Evolutionary conservation across 192 early-diverging fungal species (phyloP), one percentile per base, ranked within the genome.

Genomic region (Coemansia sp.): DNA sequence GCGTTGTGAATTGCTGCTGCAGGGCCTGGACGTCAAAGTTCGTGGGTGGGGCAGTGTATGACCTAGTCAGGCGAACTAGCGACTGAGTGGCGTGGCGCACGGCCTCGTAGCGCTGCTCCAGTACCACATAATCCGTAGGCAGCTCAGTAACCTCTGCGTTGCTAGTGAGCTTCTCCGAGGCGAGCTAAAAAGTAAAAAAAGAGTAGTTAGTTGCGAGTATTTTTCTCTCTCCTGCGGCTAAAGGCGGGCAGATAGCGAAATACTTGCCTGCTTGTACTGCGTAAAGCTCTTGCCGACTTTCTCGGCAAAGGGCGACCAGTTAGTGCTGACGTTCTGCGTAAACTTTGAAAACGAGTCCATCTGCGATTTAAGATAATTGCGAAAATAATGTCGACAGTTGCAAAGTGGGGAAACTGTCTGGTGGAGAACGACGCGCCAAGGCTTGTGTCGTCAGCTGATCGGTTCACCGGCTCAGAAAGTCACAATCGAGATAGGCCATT

Each of bases 51-150:
- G 88, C 86, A 4, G 87, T 85, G 75, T 93, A 94, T 65, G 89
- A 86, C 50, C 89, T 90, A 26, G 91, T 85, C 35, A 95, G 84
- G 46, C 88, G 88, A n/a, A 92, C 77, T 13, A 99, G 84, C 64
- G 84, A 76, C 50, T 79, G 86, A 65, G 50, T 26, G 3, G 69
- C 32, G 3, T 72, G 74, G 23, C 72, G 68, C 14, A 77, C 70
- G 0, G 77, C 62, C n/a, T 75, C 71, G 43, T 67, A 77, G 33
- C 69, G 65, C 86, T 87, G 88, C 72, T 98, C 97, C 50, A 99
- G 86, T 61, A 92, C 89, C 63, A 93, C 85, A 80, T 98, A 99
- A 70, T 99, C 96, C 63, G 86, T 86, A 39, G 97, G 97, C 32
- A 99, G 89, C 64, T 94, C 93, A 35, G 97, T 99, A 33, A 95